Percentiles rank a stretch among this genome's conserved stretches.
These are phyloP conservation scores for Russula brevipes DNA, from an alignment of 768 basidiomycete species.

Conservation along the genomic window DNA sequence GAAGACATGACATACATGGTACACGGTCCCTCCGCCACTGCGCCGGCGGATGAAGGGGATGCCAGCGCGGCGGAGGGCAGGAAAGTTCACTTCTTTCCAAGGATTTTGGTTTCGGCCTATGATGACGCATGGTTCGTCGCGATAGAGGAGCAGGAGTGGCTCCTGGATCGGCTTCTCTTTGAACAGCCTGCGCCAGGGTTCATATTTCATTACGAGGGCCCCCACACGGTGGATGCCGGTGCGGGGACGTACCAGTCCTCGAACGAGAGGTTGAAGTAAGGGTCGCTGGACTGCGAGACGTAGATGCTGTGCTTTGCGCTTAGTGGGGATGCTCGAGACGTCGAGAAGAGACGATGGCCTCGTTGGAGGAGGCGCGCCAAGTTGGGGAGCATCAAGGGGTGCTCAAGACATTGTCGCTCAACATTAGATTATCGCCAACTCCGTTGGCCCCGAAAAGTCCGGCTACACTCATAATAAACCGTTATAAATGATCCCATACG, in stretches of 20 bases:
- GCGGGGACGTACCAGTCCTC: constrained; percentile 71
- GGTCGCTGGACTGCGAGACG: constrained; percentile 71
- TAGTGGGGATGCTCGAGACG: neutral
- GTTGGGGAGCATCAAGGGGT: constrained; percentile 23
- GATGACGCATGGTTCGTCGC: constrained; percentile 83
- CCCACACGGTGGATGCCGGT: constrained; percentile 20
- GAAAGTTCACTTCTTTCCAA: constrained; percentile 92
- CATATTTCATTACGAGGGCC: constrained; percentile 28
- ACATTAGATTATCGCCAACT: neutral
- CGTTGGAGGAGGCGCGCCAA: constrained; percentile 28
- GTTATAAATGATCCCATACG: neutral
- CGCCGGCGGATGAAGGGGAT: constrained; percentile 79
- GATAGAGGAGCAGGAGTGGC: constrained; percentile 82
- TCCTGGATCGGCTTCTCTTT: constrained; percentile 59
- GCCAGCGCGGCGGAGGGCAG: constrained; percentile 43
- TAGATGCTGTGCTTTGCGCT: constrained; percentile 48
- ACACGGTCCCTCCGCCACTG: constrained; percentile 95
- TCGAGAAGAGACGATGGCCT: constrained; percentile 14
- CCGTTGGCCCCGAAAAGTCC: neutral
- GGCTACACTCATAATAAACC: neutral
- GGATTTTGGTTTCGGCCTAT: constrained; percentile 97
- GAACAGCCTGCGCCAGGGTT: constrained; percentile 58
- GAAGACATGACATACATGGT: constrained; percentile 59
- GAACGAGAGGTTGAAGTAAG: constrained; percentile 84
- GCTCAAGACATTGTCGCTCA: neutral